Evolutionary conservation across 768 basidiomycete genomes (phyloP).

Genomic region (Filobasidium wieringae): DNA sequence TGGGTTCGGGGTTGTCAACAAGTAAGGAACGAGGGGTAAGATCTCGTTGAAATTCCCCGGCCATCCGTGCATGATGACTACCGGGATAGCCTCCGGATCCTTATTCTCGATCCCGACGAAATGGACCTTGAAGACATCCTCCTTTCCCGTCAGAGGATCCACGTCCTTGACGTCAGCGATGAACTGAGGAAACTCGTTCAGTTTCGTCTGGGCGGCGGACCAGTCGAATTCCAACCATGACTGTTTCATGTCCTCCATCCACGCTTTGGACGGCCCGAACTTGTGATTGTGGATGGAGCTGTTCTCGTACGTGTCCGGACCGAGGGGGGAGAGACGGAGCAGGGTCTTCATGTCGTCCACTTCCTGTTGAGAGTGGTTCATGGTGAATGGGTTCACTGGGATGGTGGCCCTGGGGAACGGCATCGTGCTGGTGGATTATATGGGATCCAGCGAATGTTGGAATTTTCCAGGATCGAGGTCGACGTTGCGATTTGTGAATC

Average conservation of each 20-base stretch:
- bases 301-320: conserved; percentile 6
- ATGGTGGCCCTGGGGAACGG: conserved; percentile 4
- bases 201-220: neutral
- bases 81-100: neutral
- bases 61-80: conserved; percentile 10
- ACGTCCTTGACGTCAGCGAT: conserved; percentile 1
- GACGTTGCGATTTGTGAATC: too few species aligned
- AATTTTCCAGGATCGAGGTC: too few species aligned
- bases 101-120: conserved; percentile 3
- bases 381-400: neutral
- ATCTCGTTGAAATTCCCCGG: conserved; percentile 19
- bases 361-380: neutral
- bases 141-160: neutral
- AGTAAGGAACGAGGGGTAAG: conserved; percentile 14
- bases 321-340: conserved; percentile 2
- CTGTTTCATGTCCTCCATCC: neutral
- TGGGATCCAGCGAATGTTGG: too few species aligned
- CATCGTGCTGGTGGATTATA: too few species aligned
- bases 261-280: neutral
- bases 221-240: conserved; percentile 7
- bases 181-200: conserved; percentile 6
- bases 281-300: neutral
- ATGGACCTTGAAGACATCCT: neutral
- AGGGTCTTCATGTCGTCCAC: conserved; percentile 1
- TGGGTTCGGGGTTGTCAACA: conserved; percentile 11